Conservation (phyloP, 1,139 yeast species). For the Eremothecium coryli region DNA sequence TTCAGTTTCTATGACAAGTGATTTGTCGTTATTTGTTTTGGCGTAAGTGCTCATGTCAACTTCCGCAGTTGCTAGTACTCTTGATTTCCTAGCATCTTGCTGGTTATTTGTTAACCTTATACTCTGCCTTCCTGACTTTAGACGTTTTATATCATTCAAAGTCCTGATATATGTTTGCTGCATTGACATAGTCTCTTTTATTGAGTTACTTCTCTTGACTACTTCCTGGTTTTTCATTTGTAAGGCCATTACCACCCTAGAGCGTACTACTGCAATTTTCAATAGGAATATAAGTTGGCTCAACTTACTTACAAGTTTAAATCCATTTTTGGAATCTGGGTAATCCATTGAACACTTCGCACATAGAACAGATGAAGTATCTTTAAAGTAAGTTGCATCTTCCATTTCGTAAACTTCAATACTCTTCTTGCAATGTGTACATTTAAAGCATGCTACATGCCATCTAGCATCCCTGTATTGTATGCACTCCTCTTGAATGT, state of each 20-base stretch:
- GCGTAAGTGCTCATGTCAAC: constrained; percentile 13
- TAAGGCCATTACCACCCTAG: constrained; percentile 57
- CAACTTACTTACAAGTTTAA: constrained; percentile 56
- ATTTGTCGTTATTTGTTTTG: constrained; percentile 10
- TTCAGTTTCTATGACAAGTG: constrained; percentile 24
- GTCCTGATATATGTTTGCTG: constrained; percentile 57
- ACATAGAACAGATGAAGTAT: constrained; percentile 41
- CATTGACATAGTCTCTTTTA: constrained; percentile 20
- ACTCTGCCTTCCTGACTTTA: constrained; percentile 66
- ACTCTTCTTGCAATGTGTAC: constrained; percentile 43
- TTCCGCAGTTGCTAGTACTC: constrained; percentile 39
- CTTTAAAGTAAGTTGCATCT: constrained; percentile 38
- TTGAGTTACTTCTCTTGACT: constrained; percentile 11
- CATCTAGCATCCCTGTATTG: constrained; percentile 58
- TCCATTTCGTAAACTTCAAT: constrained; percentile 34
- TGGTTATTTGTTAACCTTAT: constrained; percentile 51
- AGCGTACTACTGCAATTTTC: constrained; percentile 75
- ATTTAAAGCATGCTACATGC: constrained; percentile 69
- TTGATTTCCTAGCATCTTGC: constrained; percentile 51
- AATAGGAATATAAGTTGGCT: constrained; percentile 67
- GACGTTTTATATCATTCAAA: constrained; percentile 64
- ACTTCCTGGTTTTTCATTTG: constrained; percentile 28
- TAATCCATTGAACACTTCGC: constrained; percentile 46
- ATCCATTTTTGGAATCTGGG: constrained; percentile 45
- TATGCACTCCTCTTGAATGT: constrained; percentile 77